A percentile compares a stretch with the other conserved stretches of the same genome.
These are phyloP conservation scores for Mycena kentingensis DNA, from an alignment of 768 basidiomycete species.

Conservation along the genomic window DNA sequence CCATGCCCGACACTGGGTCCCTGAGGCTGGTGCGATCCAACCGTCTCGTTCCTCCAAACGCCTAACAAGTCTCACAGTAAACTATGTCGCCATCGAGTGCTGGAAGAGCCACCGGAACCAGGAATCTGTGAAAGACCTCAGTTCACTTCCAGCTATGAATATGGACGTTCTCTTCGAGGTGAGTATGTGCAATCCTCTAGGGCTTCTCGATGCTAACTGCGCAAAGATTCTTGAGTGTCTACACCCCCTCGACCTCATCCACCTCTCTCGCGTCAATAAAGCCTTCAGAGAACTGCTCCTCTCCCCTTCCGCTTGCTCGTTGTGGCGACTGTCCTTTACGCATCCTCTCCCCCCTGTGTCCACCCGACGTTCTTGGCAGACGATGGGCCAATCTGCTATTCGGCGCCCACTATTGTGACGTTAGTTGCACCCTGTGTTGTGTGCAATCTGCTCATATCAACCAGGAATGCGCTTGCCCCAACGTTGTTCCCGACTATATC, in stretches of 20 bases:
- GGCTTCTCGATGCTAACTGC: neutral
- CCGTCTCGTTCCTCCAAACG: neutral
- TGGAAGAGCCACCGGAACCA: conserved; percentile 10
- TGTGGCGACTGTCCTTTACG: conserved; percentile 32
- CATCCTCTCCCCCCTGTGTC: conserved; percentile 21
- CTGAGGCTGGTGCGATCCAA: too few relatives aligned
- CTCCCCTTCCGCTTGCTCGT: conserved; percentile 13
- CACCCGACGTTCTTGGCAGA: conserved; percentile 24
- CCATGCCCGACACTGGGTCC: too few relatives aligned
- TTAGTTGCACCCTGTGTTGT: conserved; percentile 1
- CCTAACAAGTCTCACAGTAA: conserved; percentile 7
- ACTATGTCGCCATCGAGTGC: conserved; percentile 12
- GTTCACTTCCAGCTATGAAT: conserved; percentile 12
- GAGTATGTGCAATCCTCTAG: neutral
- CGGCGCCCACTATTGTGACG: conserved; percentile 28
- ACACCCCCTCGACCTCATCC: conserved; percentile 39
- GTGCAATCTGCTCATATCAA: neutral
- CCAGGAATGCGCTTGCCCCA: conserved; percentile 7
- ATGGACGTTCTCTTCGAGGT: conserved; percentile 19
- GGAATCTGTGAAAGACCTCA: conserved; percentile 1
- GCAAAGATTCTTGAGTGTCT: conserved; percentile 30
- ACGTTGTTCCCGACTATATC: conserved; percentile 10
- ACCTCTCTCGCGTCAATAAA: conserved; percentile 34
- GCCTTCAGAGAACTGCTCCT: conserved; percentile 30
- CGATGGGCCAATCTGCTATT: conserved; percentile 30